A percentile compares a stretch with the other conserved stretches of the same genome.
Conservation (phyloP, 2,329 filamentous ascomycete species). For the Aspergillus fischeri region DNA sequence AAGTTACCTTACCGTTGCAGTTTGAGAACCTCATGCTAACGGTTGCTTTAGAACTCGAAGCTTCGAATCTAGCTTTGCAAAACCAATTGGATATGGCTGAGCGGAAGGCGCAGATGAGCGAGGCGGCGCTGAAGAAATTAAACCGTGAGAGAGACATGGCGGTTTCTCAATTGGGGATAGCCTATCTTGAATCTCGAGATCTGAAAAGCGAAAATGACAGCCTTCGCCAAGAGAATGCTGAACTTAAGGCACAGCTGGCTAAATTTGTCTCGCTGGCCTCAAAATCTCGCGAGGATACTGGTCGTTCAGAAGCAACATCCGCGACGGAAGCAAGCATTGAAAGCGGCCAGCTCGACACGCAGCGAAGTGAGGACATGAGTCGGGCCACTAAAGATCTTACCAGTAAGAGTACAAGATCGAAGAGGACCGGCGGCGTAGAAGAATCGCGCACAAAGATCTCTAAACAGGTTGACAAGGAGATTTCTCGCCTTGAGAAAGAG, state of each 20-base stretch:
- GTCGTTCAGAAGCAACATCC: conserved; percentile 23
- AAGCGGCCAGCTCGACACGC: conserved; percentile 30
- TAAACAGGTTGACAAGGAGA: conserved; percentile 34
- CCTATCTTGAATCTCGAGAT: conserved; percentile 50
- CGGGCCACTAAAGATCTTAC: conserved; percentile 28
- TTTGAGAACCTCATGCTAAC: conserved; percentile 24
- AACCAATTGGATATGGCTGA: conserved; percentile 53
- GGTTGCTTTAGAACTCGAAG: conserved; percentile 43
- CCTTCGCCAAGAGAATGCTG: conserved; percentile 35
- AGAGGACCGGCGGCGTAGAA: conserved; percentile 21
- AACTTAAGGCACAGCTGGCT: conserved; percentile 35
- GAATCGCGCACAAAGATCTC: conserved; percentile 30
- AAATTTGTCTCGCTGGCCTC: conserved; percentile 19
- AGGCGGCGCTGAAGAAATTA: conserved; percentile 52
- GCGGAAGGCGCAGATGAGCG: conserved; percentile 51
- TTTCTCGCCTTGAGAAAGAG: conserved; percentile 33
- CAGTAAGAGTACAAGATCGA: conserved; percentile 26
- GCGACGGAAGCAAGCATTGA: conserved; percentile 23
- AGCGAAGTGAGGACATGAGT: conserved; percentile 24
- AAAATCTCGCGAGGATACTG: conserved; percentile 26
- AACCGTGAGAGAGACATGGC: conserved; percentile 56
- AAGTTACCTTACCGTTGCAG: conserved; percentile 15
- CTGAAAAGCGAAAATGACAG: conserved; percentile 38
- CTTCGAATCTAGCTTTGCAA: conserved; percentile 51
- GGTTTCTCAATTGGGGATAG: conserved; percentile 54